Base-by-base conservation (phyloP, 208 protist species). In the Leptomonas pyrrhocoris region DNA sequence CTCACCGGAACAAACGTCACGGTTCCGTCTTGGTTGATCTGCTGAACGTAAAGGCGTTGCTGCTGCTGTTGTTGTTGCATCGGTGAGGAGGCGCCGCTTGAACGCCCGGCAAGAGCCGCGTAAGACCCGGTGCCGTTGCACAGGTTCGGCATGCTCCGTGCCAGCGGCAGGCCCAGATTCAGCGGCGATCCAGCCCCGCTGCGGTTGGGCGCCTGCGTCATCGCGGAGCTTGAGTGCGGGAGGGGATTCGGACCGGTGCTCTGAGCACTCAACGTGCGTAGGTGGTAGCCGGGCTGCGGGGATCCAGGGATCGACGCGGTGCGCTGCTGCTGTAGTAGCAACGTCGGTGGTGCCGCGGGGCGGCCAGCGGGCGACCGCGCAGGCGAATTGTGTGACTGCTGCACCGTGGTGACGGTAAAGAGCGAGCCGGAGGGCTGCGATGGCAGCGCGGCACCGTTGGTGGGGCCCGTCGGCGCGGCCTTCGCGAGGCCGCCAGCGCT, bases 1-100 rank as follows among this genome's bases (percentile, higher is more conserved):
- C 48, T 77, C 16, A 81, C 43, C 21, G 76, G 76, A 13, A 81
- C 65, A 54, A 81, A 51, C 9, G 70, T 63, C 23, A 81, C 34
- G 12, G 42, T 68, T 18, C 76, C 76, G 51, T 81, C 76, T 15
- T 61, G n/a, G 51, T 77, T 77, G 4, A 77, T 40, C 45, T 76
- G 68, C 38, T 74, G 70, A 8, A 80, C 21, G 15, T 73, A 68
- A n/a, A 71, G 27, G 31, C 51, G 45, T 6, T 34, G 30, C 23
- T 74, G 69, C 30, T 48, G 60, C 4, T 19, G 54, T 4, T 51
- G 70, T 15, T 46, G 70, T 34, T 46, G 69, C 27, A 40, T 42
- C 61, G 19, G 59, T 19, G 56, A 36, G 16, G 58, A 1, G 51
- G 31, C 38, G 46, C 46, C 28, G 27, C 46, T 55, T 3, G 46